Evolutionary conservation across 2,329 filamentous ascomycete genomes (phyloP).

Genomic region (Pseudogymnoascus sp.): DNA sequence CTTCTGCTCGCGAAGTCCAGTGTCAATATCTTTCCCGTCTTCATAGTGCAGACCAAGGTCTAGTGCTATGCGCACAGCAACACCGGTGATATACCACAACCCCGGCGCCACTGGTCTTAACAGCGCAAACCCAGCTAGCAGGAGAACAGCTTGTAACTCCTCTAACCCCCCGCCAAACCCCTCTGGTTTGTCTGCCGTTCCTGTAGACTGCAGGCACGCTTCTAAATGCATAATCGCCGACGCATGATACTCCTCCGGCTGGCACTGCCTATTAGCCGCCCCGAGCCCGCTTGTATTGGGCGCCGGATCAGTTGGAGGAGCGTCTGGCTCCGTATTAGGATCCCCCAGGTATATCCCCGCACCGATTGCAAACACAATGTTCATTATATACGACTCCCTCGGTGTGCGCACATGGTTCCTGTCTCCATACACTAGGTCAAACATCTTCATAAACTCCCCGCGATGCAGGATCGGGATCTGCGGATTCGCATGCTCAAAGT

Average conservation of each 20-base stretch:
- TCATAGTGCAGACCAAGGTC: constrained; percentile 91
- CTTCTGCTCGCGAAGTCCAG: constrained; percentile 48
- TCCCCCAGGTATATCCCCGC: constrained; percentile 82
- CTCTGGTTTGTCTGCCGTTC: constrained; percentile 45
- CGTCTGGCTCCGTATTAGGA: constrained; percentile 40
- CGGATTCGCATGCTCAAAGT: constrained; percentile 94
- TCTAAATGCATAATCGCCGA: constrained; percentile 90
- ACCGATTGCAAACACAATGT: constrained; percentile 96
- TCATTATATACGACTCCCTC: constrained; percentile 84
- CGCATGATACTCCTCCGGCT: constrained; percentile 94
- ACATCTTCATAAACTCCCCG: constrained; percentile 81
- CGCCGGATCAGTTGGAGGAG: constrained; percentile 15
- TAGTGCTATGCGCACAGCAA: constrained; percentile 82
- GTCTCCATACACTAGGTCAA: constrained; percentile 72
- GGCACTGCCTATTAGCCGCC: constrained; percentile 49
- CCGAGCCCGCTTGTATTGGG: constrained; percentile 26
- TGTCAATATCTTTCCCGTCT: constrained; percentile 63
- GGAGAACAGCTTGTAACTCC: constrained; percentile 85
- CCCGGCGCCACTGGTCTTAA: constrained; percentile 87
- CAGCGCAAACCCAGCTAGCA: constrained; percentile 86
- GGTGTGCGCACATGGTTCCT: constrained; percentile 59
- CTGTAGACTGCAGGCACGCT: constrained; percentile 64
- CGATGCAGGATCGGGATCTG: constrained; percentile 91
- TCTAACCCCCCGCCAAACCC: constrained; percentile 83
- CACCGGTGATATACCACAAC: constrained; percentile 94